phyloP scores from a whole-genome alignment of 768 basidiomycete genomes.

The Tephrocybe sp. region DNA sequence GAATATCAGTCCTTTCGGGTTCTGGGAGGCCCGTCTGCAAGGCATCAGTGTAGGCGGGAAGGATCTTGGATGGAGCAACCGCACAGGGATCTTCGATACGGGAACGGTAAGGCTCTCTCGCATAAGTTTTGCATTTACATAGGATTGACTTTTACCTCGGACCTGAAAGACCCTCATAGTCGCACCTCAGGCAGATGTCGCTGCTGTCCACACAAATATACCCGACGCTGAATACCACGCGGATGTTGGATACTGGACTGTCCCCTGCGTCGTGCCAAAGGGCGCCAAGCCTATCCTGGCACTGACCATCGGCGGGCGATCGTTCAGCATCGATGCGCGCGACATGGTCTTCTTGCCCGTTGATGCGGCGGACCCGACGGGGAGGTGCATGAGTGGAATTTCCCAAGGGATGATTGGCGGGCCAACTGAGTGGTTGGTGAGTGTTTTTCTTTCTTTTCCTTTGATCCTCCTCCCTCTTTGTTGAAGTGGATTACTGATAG shows the following conservation, averaged over 20 bases:
- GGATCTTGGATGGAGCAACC: conserved; percentile 37
- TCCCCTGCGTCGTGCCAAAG: conserved; percentile 54
- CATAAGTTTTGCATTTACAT: background rate
- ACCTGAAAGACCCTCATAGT: conserved; percentile 17
- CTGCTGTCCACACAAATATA: conserved; percentile 53
- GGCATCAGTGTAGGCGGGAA: conserved; percentile 48
- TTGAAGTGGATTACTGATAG: background rate
- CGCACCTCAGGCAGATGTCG: conserved; percentile 42
- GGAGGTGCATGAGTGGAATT: conserved; percentile 64
- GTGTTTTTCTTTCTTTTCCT: conserved; percentile 25
- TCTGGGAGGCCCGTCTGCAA: conserved; percentile 60
- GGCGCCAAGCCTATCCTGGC: conserved; percentile 46
- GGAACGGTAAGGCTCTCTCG: conserved; percentile 29
- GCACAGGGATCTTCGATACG: conserved; percentile 57
- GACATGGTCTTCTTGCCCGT: conserved; percentile 59
- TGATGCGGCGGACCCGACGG: conserved; percentile 44
- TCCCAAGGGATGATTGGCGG: conserved; percentile 50
- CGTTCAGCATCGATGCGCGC: conserved; percentile 58
- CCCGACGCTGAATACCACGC: conserved; percentile 52
- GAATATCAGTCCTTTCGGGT: conserved; percentile 42
- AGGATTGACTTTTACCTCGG: background rate
- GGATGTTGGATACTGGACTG: conserved; percentile 45
- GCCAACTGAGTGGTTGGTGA: conserved; percentile 60
- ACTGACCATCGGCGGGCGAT: conserved; percentile 55
- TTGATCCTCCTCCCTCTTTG: background rate